Conservation (phyloP, 2,329 filamentous ascomycete genomes). For the Hypocrella siamensis region DNA sequence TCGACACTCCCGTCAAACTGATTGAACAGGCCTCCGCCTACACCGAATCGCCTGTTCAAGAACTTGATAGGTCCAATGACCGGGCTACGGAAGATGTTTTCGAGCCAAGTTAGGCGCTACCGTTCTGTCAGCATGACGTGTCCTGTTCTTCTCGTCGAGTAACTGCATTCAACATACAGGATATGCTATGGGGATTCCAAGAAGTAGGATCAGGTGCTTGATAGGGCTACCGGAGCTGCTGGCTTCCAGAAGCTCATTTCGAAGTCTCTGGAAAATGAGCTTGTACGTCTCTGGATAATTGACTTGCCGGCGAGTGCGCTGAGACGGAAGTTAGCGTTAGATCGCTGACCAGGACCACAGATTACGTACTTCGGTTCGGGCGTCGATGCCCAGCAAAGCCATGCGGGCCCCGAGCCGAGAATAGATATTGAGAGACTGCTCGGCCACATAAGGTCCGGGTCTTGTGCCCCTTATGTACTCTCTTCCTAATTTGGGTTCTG, state of each 20-base stretch:
- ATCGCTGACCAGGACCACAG: neutral
- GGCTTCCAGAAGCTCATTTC: slow-evolving; percentile 55
- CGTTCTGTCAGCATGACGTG: slow-evolving; percentile 4
- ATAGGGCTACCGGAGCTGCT: slow-evolving; percentile 57
- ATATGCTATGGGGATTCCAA: slow-evolving; percentile 79
- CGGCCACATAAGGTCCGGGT: slow-evolving; percentile 77
- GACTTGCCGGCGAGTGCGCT: slow-evolving; percentile 79
- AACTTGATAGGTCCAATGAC: slow-evolving; percentile 80
- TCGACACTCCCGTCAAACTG: slow-evolving; percentile 89
- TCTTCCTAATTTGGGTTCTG: slow-evolving; percentile 36
- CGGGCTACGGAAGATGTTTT: slow-evolving; percentile 79
- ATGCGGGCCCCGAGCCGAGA: slow-evolving; percentile 69
- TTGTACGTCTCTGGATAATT: slow-evolving; percentile 91
- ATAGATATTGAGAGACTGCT: slow-evolving; percentile 77
- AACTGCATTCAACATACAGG: slow-evolving; percentile 38
- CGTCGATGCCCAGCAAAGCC: slow-evolving; percentile 78
- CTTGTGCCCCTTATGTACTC: slow-evolving; percentile 67
- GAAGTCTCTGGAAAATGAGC: slow-evolving; percentile 61
- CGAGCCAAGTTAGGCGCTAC: slow-evolving; percentile 81
- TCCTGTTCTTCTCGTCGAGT: too few species aligned
- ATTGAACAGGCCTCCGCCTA: slow-evolving; percentile 78
- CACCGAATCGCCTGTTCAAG: slow-evolving; percentile 76
- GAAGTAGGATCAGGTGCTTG: slow-evolving; percentile 72
- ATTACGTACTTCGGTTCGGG: slow-evolving; percentile 59
- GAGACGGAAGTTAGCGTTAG: neutral